Base-by-base conservation (phyloP, 2,329 filamentous ascomycete species). In the Colletotrichum sp. region DNA sequence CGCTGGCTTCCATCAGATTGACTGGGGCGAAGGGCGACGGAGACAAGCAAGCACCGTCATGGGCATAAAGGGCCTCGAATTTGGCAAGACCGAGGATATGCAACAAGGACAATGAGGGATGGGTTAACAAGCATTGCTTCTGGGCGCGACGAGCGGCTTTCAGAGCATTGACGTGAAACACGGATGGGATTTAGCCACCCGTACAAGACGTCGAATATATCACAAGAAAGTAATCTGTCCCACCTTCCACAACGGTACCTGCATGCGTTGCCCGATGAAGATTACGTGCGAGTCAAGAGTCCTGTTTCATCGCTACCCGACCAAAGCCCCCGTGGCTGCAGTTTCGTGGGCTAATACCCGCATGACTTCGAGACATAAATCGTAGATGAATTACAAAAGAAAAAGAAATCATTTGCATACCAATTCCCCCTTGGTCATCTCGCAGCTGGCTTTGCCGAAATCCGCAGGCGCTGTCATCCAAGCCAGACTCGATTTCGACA, bases 401-500 rank as follows among this genome's bases (percentile, higher is more conserved):
- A 39, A 4, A 39, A 39, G 15, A 2, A 39, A 39, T 3, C 4
- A 1, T 39, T 39, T 8, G 15, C 1, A 39, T 39, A 18, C 15
- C 36, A 18, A 39, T 1, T 1, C 0, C 15, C 16, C 36, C 36
- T 0, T 18, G 5, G 0, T 39, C 36, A 5, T 39, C 36, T 39
- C 15, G 15, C 36, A 18, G 36, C 16, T 39, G 36, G 5, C 15
- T 9, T 39, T 39, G 16, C 36, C 8, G 16, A 18, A 39, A 39
- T 1, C 0, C 8, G 36, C 36, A 9, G 36, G 8, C 36, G 36
- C 8, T 39, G 36, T 8, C 36, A 5, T 39, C 7, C 8, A 18
- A 39, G 4, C 1, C 36, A 39, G 5, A 8, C 36, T 39, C 4
- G 15, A 8, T 39, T 18, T 39, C 36, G 8, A 39, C 8, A 2